Evolutionary conservation across 108 stramenopile genomes (phyloP).

Genomic region (Schizochytrium sp.): DNA sequence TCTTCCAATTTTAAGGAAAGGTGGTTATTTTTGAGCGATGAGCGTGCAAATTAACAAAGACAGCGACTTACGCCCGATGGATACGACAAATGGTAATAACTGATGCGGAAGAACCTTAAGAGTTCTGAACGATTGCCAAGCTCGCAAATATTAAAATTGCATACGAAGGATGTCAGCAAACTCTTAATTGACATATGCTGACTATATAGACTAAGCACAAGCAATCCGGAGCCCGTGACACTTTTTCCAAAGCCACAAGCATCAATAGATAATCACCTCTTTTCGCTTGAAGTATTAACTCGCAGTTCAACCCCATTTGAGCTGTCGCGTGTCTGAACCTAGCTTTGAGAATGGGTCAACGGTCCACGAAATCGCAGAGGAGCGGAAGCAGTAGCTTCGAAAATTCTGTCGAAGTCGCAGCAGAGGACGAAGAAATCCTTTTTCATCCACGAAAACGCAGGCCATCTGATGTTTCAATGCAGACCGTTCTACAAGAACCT

Average conservation of each 20-base stretch:
- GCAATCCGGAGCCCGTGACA: background rate
- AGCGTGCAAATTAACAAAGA: too few species aligned
- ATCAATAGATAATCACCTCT: background rate
- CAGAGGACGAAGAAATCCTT: conserved; percentile 32
- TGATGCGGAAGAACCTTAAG: too few species aligned
- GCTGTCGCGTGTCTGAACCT: background rate
- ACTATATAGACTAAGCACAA: too few species aligned
- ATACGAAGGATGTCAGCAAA: too few species aligned
- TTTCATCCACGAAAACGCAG: conserved; percentile 52
- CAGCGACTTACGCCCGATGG: too few species aligned
- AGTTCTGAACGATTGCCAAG: too few species aligned
- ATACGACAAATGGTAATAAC: too few species aligned
- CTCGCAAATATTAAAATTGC: too few species aligned
- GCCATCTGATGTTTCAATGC: conserved; percentile 40
- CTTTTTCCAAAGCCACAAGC: background rate
- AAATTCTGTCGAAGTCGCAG: background rate
- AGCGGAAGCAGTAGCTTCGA: background rate
- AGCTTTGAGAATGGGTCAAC: background rate
- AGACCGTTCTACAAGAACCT: conserved; percentile 48
- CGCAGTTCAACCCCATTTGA: too few species aligned
- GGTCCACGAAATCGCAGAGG: background rate
- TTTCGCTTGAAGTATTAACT: background rate
- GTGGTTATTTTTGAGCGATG: too few species aligned
- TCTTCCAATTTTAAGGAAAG: too few species aligned
- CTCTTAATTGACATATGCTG: too few species aligned